Percentiles rank a stretch among this genome's conserved stretches.
Evolutionary conservation across 2,329 filamentous ascomycete genomes (phyloP).

Genomic region (Colletotrichum sp.): DNA sequence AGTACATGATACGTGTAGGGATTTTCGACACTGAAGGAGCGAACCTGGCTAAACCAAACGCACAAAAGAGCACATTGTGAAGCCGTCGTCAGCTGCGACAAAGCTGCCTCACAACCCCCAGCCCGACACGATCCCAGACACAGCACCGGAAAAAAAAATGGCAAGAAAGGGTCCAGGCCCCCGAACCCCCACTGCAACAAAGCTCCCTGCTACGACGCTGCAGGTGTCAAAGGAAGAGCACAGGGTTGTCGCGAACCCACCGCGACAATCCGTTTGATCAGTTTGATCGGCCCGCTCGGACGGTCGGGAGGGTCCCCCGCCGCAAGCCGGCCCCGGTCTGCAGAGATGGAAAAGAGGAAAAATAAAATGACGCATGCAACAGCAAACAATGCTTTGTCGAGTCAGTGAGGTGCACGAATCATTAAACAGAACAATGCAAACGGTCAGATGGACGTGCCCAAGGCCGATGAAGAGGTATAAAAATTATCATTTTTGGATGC

Average conservation of each 20-base stretch:
- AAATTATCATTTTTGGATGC: constrained; percentile 10
- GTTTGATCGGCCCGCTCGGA: constrained; percentile 10
- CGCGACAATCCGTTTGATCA: background rate
- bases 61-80: background rate
- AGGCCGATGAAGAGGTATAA: background rate
- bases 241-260: background rate
- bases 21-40: too few species aligned
- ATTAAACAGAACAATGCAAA: background rate
- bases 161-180: background rate
- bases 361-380: background rate
- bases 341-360: background rate
- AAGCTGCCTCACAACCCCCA: background rate
- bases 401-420: background rate
- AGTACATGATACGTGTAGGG: too few species aligned
- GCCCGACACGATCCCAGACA: background rate
- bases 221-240: background rate
- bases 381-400: background rate
- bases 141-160: too few species aligned
- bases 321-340: background rate
- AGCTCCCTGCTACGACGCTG: background rate
- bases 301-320: background rate
- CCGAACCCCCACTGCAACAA: background rate
- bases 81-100: background rate
- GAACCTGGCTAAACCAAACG: background rate
- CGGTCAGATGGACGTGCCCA: background rate